Evolutionary conservation across 2,329 filamentous ascomycete genomes (phyloP).

Genomic region (Tolypocladium ophioglossoides): DNA sequence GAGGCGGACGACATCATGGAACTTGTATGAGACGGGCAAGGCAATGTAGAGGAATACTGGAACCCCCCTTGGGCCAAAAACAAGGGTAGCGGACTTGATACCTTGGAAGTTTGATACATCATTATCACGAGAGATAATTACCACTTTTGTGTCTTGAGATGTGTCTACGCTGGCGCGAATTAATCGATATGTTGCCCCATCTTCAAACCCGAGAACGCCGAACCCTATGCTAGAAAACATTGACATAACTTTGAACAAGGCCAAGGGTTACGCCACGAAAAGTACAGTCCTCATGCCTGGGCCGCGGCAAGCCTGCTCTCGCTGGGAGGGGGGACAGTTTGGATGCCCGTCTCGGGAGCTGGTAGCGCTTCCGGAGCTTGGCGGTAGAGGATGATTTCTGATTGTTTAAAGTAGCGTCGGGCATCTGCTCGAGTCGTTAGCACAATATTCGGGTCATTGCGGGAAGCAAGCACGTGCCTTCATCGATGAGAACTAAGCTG

Average conservation of each 20-base stretch:
- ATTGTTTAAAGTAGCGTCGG: conserved; percentile 97
- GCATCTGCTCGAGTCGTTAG: conserved; percentile 53
- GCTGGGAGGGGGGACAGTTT: conserved; percentile 29
- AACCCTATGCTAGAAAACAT: conserved; percentile 27
- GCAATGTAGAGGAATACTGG: not conserved
- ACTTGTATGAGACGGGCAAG: conserved; percentile 23
- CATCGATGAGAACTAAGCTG: conserved; percentile 88
- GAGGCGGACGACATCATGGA: conserved; percentile 44
- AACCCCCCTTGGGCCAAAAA: not conserved
- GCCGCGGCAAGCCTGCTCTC: conserved; percentile 35
- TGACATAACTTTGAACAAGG: conserved; percentile 7
- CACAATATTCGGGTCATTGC: not conserved
- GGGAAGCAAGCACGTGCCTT: conserved; percentile 46
- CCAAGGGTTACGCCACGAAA: not conserved
- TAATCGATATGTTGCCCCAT: not conserved
- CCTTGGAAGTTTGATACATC: conserved; percentile 16
- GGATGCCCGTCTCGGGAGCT: conserved; percentile 23
- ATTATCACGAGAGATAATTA: conserved; percentile 15
- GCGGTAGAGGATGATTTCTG: conserved; percentile 92
- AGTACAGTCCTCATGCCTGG: conserved; percentile 7
- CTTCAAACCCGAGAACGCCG: conserved; percentile 23
- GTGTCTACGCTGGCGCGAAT: conserved; percentile 7
- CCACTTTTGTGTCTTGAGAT: conserved; percentile 10
- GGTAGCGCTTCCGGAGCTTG: conserved; percentile 52
- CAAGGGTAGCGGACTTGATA: conserved; percentile 15